Evolutionary conservation across 805 yeast species (phyloP).

Genomic region (Suhomyces sp.): DNA sequence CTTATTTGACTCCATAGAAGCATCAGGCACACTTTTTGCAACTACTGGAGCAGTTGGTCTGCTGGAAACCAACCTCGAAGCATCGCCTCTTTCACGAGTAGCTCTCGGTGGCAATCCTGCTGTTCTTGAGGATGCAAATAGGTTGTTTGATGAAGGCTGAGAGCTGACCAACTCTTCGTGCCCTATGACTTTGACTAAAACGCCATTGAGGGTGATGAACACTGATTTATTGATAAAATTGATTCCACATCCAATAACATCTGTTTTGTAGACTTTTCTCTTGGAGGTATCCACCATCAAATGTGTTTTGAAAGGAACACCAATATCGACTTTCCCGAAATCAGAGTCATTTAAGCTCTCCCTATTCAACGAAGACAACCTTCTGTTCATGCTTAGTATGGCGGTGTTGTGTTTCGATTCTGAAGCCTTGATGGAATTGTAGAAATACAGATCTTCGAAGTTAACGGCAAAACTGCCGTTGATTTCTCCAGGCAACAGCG

Average conservation of each 20-base stretch:
- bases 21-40: background rate
- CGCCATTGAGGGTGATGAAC: constrained; percentile 82
- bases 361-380: constrained; percentile 32
- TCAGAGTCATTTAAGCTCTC: constrained; percentile 25
- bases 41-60: background rate
- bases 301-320: constrained; percentile 33
- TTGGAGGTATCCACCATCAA: constrained; percentile 25
- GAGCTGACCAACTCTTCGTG: constrained; percentile 23
- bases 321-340: constrained; percentile 34
- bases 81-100: background rate
- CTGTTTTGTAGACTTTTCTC: constrained; percentile 45
- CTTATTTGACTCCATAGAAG: constrained; percentile 12
- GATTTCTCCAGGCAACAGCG: constrained; percentile 33
- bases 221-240: constrained; percentile 61
- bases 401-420: constrained; percentile 30
- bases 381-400: constrained; percentile 35
- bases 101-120: background rate
- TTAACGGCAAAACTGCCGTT: constrained; percentile 41
- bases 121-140: constrained; percentile 3
- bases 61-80: background rate
- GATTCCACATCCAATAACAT: constrained; percentile 80
- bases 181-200: constrained; percentile 30
- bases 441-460: constrained; percentile 38
- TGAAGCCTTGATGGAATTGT: constrained; percentile 33
- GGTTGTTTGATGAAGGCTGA: constrained; percentile 11